Base-by-base conservation (phyloP, 139 green algal genomes). In the Medakamo hakoo region DNA sequence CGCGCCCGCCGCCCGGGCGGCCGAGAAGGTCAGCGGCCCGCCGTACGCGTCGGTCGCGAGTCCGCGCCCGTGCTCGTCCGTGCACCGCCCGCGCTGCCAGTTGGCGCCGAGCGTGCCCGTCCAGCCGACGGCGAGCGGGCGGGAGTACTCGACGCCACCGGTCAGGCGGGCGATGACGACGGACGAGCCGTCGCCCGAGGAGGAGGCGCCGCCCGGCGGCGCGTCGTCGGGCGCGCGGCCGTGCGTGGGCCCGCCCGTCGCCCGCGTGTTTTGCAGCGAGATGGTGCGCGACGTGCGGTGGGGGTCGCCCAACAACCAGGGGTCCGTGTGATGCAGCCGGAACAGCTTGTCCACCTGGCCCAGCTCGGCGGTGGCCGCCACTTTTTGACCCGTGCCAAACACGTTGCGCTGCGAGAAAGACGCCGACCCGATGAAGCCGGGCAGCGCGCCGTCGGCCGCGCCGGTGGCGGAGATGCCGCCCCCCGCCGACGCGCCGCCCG, bases 341-440 rank as follows among this genome's bases (percentile, higher is more conserved):
- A 96, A 96, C 14, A 87, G 80, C 48, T 76, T 86, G 77, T 98
- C 91, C 48, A 81, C 63, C 80, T 96, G 88, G 0, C 86, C 88
- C 26, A 88, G 63, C 67, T 94, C 84, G 52, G 86, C 70, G 5
- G 70, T 63, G 14, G 86, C 83, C 4, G 73, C 75, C 30, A 97
- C 80, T 65, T 86, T 87, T 76, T 97, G 90, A 49, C 93, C 93
- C 29, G 89, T 72, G 0, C 90, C 90, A 60, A 94, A 87, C 48
- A 94, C 68, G 73, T 97, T 97, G 60, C 78, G 73, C 66, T 96
- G 83, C n/a, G 68, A 79, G 77, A 94, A 96, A 4, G 80, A 78
- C 32, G 89, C 79, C 62, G 76, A 87, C 28, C 89, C 88, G 4
- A 95, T 75, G 65, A 95, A 85, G 22, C 87, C 88, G 0, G 85